phyloP scores from a whole-genome alignment of 106 monocot species.

The Dactylorhiza incarnata region DNA sequence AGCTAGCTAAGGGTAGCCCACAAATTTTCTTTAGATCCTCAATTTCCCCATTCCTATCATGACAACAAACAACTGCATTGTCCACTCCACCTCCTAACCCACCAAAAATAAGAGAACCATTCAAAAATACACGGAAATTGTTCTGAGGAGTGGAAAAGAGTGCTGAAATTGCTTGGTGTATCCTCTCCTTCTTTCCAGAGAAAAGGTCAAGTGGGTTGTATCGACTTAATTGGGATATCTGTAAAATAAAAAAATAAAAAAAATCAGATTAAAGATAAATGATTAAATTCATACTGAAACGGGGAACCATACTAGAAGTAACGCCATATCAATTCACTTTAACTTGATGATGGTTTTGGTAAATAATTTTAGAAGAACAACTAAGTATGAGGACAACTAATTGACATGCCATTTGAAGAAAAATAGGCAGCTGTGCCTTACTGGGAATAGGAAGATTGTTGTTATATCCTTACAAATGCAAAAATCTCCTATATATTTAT shows the following conservation, averaged over 20 bases:
- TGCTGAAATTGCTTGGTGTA: constrained; percentile 46
- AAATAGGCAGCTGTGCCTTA: no score
- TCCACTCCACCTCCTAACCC: constrained; percentile 46
- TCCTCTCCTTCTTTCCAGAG: constrained; percentile 67
- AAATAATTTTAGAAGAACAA: no score
- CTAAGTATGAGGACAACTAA: no score
- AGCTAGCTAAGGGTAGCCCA: constrained; percentile 30
- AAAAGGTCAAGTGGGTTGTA: constrained; percentile 92
- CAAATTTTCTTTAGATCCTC: constrained; percentile 24
- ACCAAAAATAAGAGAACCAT: constrained; percentile 73
- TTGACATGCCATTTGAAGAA: no score
- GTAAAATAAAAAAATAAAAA: constrained; percentile 8
- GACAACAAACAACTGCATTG: constrained; percentile 4
- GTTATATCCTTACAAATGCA: no score
- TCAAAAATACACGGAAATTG: constrained; percentile 70
- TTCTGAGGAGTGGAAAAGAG: constrained; percentile 70
- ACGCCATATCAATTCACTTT: no score
- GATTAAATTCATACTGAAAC: no score
- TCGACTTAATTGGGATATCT: constrained; percentile 68
- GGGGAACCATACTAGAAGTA: no score
- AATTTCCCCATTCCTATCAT: constrained; percentile 6
- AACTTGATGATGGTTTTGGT: no score
- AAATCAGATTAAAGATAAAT: constrained; percentile 6
- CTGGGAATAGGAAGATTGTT: no score
- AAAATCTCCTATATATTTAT: no score